phyloP scores from a whole-genome alignment of 2,329 filamentous ascomycete species.

The Penicillium sp. region DNA sequence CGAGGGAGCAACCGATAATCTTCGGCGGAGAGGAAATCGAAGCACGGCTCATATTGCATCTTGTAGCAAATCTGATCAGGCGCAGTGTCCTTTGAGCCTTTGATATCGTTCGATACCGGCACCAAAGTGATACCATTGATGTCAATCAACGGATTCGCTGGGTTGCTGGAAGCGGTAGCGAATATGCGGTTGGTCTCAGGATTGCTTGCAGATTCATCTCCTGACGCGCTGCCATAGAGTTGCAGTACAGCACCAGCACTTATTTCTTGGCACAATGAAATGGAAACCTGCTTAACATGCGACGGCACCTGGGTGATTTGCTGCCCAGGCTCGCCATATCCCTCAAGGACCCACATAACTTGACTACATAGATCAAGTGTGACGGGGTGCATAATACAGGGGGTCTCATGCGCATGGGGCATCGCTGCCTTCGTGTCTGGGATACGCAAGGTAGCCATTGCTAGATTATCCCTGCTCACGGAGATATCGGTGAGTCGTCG shows the following conservation, averaged over 20 bases:
- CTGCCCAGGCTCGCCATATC: conserved; percentile 14
- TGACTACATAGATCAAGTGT: conserved; percentile 19
- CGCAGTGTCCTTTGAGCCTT: conserved; percentile 11
- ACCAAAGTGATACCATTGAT: conserved; percentile 16
- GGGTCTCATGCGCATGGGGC: conserved; percentile 13
- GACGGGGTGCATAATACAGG: conserved; percentile 17
- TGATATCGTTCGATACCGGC: conserved; percentile 16
- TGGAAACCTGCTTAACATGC: conserved; percentile 14
- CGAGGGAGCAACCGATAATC: conserved; percentile 15
- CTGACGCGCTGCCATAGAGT: conserved; percentile 9
- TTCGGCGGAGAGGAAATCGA: conserved; percentile 18
- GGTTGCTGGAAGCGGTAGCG: conserved; percentile 10
- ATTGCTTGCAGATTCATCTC: conserved; percentile 9
- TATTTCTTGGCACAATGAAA: conserved; percentile 10
- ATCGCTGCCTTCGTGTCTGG: conserved; percentile 18
- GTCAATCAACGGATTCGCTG: conserved; percentile 11
- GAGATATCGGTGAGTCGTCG: conserved; percentile 12
- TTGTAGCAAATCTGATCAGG: conserved; percentile 20
- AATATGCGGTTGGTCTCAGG: conserved; percentile 16
- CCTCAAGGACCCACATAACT: conserved; percentile 17
- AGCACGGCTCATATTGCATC: conserved; percentile 21
- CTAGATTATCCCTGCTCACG: not conserved
- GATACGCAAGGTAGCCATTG: conserved; percentile 13
- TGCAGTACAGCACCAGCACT: conserved; percentile 10
- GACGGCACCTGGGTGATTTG: conserved; percentile 17